These are phyloP conservation scores for Cyclotella kingstonii DNA, from an alignment of 108 stramenopile species.

Conservation along the genomic window DNA sequence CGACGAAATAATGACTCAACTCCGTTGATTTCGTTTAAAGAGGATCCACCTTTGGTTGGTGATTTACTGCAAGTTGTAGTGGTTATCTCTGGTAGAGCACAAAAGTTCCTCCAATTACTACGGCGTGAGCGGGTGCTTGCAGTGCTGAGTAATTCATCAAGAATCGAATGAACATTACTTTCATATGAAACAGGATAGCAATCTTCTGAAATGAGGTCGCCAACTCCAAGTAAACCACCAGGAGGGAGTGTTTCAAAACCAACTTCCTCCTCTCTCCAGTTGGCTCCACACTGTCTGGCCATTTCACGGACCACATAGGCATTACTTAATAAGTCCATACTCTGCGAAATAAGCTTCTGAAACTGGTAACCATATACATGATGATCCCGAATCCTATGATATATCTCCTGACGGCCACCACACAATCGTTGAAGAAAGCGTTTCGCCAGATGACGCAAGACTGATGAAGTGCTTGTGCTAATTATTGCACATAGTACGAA, in stretches of 20 bases:
- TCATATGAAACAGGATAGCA: conserved; percentile 20
- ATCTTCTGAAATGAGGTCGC: conserved; percentile 74
- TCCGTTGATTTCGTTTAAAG: background rate
- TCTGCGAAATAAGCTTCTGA: conserved; percentile 44
- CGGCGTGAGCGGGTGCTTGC: conserved; percentile 39
- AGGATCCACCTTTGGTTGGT: no score
- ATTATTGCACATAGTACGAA: conserved; percentile 71
- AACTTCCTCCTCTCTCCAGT: conserved; percentile 50
- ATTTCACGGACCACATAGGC: conserved; percentile 57
- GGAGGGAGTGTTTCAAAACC: conserved; percentile 42
- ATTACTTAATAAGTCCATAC: conserved; percentile 34
- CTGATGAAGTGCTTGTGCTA: conserved; percentile 29
- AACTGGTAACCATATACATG: conserved; percentile 65
- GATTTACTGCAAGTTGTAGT: background rate
- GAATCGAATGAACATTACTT: conserved; percentile 33
- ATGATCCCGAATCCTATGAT: conserved; percentile 72
- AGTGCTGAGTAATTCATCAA: conserved; percentile 58
- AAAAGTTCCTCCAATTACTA: conserved; percentile 77
- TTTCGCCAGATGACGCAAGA: conserved; percentile 51
- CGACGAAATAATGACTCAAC: conserved; percentile 33
- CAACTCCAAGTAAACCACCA: conserved; percentile 62
- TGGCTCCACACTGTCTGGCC: conserved; percentile 51
- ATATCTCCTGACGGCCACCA: conserved; percentile 55
- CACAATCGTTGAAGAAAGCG: conserved; percentile 60
- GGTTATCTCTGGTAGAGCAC: conserved; percentile 44